A percentile compares a stretch with the other conserved stretches of the same genome.
phyloP scores from a whole-genome alignment of 495 filamentous ascomycete species.

The Melanomma pulvis-pyrius region DNA sequence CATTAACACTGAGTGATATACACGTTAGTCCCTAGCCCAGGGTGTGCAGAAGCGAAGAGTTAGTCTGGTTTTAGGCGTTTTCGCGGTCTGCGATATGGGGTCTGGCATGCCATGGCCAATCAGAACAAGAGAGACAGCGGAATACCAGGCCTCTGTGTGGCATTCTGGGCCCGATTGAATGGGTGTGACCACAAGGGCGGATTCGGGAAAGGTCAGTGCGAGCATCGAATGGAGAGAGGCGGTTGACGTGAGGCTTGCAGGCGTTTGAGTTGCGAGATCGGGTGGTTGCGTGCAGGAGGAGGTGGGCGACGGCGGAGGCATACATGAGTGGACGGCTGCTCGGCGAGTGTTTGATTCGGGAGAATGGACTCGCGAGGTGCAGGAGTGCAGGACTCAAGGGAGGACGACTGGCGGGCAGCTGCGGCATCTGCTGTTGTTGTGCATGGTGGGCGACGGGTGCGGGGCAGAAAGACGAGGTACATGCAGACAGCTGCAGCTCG shows the following conservation, averaged over 20 bases:
- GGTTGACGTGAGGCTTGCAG: conserved; percentile 23
- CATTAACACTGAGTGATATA: not conserved
- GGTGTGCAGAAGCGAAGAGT: not conserved
- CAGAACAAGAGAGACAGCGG: not conserved
- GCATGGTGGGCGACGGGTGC: conserved; percentile 3
- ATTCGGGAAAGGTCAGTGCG: conserved; percentile 23
- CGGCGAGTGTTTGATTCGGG: not conserved
- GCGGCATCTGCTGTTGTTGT: conserved; percentile 4
- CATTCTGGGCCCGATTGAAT: conserved; percentile 17
- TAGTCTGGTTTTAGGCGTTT: not conserved
- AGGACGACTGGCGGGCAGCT: not conserved
- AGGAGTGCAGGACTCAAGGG: conserved; percentile 3
- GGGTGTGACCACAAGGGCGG: conserved; percentile 24
- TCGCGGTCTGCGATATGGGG: not conserved
- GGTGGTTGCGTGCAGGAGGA: conserved; percentile 2
- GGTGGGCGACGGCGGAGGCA: conserved; percentile 17
- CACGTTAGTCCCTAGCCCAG: not conserved
- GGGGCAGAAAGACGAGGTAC: conserved; percentile 2
- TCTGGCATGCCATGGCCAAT: not conserved
- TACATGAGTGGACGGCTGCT: conserved; percentile 17
- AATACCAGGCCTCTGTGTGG: not conserved
- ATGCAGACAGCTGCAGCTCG: not conserved
- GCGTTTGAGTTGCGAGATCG: conserved; percentile 11
- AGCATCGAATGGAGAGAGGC: conserved; percentile 19
- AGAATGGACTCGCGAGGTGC: conserved; percentile 12